These are phyloP conservation scores for Zizania palustris DNA, from an alignment of 202 grass and related monocot genomes.

Conservation along the genomic window DNA sequence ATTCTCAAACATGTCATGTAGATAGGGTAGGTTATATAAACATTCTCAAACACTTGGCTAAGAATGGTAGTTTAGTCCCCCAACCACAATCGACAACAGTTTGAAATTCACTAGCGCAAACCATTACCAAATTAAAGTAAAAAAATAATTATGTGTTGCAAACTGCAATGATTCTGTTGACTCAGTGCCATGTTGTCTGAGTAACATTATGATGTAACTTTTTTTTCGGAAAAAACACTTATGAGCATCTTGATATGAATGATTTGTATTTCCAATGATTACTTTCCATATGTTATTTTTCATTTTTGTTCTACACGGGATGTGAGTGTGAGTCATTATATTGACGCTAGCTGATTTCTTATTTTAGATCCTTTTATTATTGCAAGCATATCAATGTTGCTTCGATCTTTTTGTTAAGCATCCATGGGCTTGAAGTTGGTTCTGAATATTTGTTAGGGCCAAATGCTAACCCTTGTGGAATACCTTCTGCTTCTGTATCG, in stretches of 20 bases:
- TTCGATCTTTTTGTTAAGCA: constrained; percentile 18
- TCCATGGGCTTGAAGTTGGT: background rate
- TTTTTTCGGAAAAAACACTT: background rate
- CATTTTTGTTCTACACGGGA: constrained; percentile 6
- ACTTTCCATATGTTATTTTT: background rate
- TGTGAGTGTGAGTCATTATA: background rate
- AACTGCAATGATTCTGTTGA: background rate
- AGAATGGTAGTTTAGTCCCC: background rate
- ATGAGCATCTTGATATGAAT: background rate
- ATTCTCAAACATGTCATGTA: constrained; percentile 6
- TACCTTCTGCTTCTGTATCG: constrained; percentile 88
- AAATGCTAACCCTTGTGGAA: constrained; percentile 87
- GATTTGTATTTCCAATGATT: constrained; percentile 13
- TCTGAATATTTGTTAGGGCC: constrained; percentile 67
- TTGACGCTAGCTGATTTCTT: constrained; percentile 16
- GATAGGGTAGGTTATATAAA: background rate
- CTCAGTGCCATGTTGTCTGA: constrained; percentile 14
- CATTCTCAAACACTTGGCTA: constrained; percentile 21
- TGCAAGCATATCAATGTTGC: background rate
- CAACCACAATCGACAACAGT: background rate
- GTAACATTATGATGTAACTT: constrained; percentile 1
- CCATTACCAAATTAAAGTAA: background rate
- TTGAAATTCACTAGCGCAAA: background rate
- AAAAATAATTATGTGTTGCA: constrained; percentile 15
- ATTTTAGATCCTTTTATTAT: constrained; percentile 3